Conservation (phyloP, 2,329 filamentous ascomycete species). For the Phialemoniopsis sp. region DNA sequence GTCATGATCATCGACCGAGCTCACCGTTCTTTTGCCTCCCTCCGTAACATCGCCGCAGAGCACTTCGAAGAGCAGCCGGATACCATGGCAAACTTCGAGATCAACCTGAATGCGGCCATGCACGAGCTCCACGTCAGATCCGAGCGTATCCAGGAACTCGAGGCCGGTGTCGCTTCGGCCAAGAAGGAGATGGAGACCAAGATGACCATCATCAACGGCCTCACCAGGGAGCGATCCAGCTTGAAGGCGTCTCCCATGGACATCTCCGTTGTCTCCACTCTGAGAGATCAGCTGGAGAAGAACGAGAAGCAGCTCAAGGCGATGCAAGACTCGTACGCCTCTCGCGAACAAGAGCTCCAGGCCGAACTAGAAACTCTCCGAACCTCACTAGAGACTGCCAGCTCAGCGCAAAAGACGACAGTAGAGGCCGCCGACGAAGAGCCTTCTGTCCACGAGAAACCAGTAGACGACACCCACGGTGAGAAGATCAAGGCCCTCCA, state of each 20-base stretch:
- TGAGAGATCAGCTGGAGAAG: conserved; percentile 84
- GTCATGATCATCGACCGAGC: conserved; percentile 84
- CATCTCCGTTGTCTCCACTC: conserved; percentile 81
- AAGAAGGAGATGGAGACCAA: conserved; percentile 98
- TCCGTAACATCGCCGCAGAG: conserved; percentile 83
- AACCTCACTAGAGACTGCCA: conserved; percentile 37
- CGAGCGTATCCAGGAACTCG: conserved; percentile 85
- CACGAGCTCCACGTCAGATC: conserved; percentile 84
- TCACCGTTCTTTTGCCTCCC: conserved; percentile 82
- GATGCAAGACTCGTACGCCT: conserved; percentile 68
- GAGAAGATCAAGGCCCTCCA: conserved; percentile 63
- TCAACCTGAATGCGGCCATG: conserved; percentile 88
- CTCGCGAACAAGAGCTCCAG: conserved; percentile 70
- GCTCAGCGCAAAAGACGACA: conserved; percentile 5
- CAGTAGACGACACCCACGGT: conserved; percentile 35
- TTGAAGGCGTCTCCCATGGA: conserved; percentile 82
- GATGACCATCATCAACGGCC: conserved; percentile 89
- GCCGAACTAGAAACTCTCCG: conserved; percentile 68
- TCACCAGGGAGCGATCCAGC: conserved; percentile 89
- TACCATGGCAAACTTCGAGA: conserved; percentile 85
- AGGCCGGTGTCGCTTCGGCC: conserved; percentile 74
- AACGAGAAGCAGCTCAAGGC: conserved; percentile 76
- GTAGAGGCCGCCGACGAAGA: conserved; percentile 6
- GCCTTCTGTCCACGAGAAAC: conserved; percentile 17
- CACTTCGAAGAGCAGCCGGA: conserved; percentile 81